Base-by-base conservation (phyloP, 2,329 filamentous ascomycete genomes). In the Pseudomassariella vexata region DNA sequence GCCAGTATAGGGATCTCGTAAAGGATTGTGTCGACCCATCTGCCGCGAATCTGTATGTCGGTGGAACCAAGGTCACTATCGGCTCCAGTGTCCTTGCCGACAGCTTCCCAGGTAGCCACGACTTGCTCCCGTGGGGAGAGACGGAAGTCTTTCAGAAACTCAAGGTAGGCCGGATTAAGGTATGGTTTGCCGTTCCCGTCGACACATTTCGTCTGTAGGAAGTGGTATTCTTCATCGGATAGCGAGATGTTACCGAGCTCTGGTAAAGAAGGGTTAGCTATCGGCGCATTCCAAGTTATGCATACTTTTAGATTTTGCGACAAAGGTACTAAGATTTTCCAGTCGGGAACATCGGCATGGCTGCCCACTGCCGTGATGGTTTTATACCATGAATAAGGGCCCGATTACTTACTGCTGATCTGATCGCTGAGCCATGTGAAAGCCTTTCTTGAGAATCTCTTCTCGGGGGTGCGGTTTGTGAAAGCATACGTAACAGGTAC, bases 1-100 rank as follows among this genome's bases (percentile, higher is more conserved):
- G 94, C 88, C 14, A 98, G 72, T 15, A 98, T 72, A 0, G 92
- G 92, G 36, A 98, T 95, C 63, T 98, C 92, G 63, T 98, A 98
- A 16, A 98, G 75, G 36, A 98, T 98, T 0, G 92, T 96, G 46
- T 95, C 88, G 7, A 87, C 75, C 92, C 92, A 98, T 34, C 79
- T 68, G 8, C 92, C 92, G 46, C 79, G 79, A 41, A 94, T 82
- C 24, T 77, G 66, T 42, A 96, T 79, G 45, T 82, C 67, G 30
- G 95, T 64, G 37, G 89, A 82, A 25, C 92, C 92, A 25, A 82
- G 48, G 36, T 82, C 78, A 3, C 76, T 66, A 29, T 82, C 78
- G 24, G 68, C 67, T 15, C 75, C 77, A 0, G 75, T 79, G 46
- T 85, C 67, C 21, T 63, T 54, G 4, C 58, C 66, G 32, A 69